Conservation (phyloP, 371 early-diverging fungal species). For the Haplosporangium sp. region DNA sequence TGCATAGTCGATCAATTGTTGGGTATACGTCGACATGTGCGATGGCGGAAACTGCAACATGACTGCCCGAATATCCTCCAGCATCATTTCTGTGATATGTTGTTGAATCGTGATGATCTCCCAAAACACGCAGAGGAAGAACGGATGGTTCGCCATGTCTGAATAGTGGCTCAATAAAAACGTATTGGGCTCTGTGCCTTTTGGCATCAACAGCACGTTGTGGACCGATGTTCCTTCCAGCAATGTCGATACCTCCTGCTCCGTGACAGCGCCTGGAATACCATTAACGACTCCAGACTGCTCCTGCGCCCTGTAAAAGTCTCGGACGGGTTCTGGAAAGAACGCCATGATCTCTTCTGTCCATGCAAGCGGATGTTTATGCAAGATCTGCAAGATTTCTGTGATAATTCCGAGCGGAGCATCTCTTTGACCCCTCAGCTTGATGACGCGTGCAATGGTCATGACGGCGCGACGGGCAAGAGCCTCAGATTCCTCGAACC, state of each 20-base stretch:
- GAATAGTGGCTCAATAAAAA: constrained; percentile 62
- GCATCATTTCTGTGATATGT: constrained; percentile 49
- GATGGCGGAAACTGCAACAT: constrained; percentile 75
- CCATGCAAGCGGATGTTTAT: constrained; percentile 68
- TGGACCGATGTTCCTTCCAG: constrained; percentile 53
- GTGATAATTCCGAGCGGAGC: constrained; percentile 67
- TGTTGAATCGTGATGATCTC: constrained; percentile 60
- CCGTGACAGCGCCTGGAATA: constrained; percentile 56
- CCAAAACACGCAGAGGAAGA: constrained; percentile 78
- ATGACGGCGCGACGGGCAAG: constrained; percentile 69
- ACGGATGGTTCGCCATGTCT: constrained; percentile 67
- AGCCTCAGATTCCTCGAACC: constrained; percentile 77
- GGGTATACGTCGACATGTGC: constrained; percentile 74
- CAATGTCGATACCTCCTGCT: constrained; percentile 40
- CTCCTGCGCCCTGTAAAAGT: constrained; percentile 58
- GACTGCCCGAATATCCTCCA: constrained; percentile 70
- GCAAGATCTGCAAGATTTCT: constrained; percentile 63
- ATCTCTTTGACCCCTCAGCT: constrained; percentile 72
- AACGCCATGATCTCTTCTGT: constrained; percentile 62
- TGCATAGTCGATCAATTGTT: constrained; percentile 75
- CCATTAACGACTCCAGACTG: constrained; percentile 19
- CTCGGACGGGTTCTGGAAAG: constrained; percentile 68
- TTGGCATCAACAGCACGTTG: constrained; percentile 52
- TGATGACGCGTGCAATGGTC: constrained; percentile 70
- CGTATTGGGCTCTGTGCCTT: constrained; percentile 51